A percentile compares a stretch with the other conserved stretches of the same genome.
phyloP scores from a whole-genome alignment of 2,329 filamentous ascomycete species.

The Aspergillus sp. region DNA sequence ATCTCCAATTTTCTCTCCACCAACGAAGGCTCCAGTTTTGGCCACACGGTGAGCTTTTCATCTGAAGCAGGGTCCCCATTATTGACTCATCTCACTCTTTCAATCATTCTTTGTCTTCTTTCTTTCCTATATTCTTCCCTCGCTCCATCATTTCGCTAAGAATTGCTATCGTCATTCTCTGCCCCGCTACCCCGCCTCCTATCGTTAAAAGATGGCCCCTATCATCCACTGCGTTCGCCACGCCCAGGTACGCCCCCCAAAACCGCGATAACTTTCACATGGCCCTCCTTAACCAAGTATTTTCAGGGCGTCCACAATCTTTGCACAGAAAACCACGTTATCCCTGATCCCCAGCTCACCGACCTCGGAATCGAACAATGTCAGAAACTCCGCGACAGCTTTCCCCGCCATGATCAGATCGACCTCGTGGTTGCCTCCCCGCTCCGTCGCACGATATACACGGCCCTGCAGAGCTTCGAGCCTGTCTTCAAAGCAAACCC shows the following conservation, averaged over 20 bases:
- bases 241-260: conserved; percentile 39
- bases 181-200: conserved; percentile 24
- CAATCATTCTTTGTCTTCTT: neutral
- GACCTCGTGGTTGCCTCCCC: conserved; percentile 76
- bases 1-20: conserved; percentile 7
- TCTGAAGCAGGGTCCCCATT: neutral
- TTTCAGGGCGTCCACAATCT: conserved; percentile 78
- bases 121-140: conserved; percentile 7
- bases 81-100: conserved; percentile 12
- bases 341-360: conserved; percentile 79
- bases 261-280: neutral
- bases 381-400: conserved; percentile 57
- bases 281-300: neutral
- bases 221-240: conserved; percentile 48
- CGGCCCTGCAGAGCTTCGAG: conserved; percentile 69
- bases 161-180: conserved; percentile 9
- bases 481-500: conserved; percentile 49
- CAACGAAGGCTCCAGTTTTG: conserved; percentile 15
- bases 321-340: conserved; percentile 62
- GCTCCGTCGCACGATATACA: conserved; percentile 77
- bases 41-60: conserved; percentile 11
- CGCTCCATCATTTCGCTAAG: neutral
- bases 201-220: conserved; percentile 37
- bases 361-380: conserved; percentile 75
- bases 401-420: conserved; percentile 65